Base-by-base conservation (phyloP, 306 rosid species). In the Glycine latifolia region DNA sequence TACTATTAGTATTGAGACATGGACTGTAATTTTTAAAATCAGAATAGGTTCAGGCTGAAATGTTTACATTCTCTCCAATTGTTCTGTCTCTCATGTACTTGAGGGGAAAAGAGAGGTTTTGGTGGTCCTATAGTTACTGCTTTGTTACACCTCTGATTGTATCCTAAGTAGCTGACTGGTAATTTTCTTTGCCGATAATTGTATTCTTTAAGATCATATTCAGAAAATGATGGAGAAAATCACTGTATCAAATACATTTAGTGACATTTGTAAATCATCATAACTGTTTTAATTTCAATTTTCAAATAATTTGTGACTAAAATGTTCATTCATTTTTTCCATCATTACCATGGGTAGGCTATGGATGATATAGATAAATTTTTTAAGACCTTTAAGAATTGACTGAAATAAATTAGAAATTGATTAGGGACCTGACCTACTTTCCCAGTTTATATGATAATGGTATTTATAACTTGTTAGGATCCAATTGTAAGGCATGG, bases 231-330 rank as follows among this genome's bases (percentile, higher is more conserved):
- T 69, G 67, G 43, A 50, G 26, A 70, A 71, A 43, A 53, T 77
- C 56, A 52, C 44, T 17, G 15, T 69, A 26, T 60, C 50, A 60
- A 46, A 52, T 75, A 53, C 65, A 35, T 35, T 9, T 4, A 20
- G 63, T 47, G 35, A 67, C 48, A 70, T 76, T 76, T 66, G 61
- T 77, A 66, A 72, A 71, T 54, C 46, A 71, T n/a, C 43, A 70
- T 16, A 62, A 70, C 70, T 81, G n/a, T 77, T 58, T 58, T 73
- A 54, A 66, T 58, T 77, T 63, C 54, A 73, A 59, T 85, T 63
- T 72, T 56, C 77, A 58, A 65, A 66, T 71, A 16, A 17, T 67
- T 75, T 54, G 58, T 7, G 59, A 81, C 68, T 71, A 54, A 59
- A 78, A 60, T 81, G 47, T 62, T 3, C 43, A 15, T 62, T 3